Percentiles rank a stretch among this genome's conserved stretches.
phyloP scores from a whole-genome alignment of 2,329 filamentous ascomycete species.

The Hypoxylon sp. region DNA sequence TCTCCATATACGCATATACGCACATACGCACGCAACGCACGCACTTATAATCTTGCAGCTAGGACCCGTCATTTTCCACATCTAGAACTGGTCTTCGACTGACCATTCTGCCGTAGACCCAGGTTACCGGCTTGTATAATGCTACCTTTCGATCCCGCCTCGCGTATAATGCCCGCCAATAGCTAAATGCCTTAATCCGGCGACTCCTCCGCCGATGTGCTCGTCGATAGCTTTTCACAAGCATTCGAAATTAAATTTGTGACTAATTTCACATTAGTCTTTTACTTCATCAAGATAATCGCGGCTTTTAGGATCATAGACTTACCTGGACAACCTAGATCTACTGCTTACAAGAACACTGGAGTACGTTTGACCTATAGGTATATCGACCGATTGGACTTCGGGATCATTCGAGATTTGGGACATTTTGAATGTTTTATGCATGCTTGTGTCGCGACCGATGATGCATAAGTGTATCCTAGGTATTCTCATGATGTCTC shows the following conservation, averaged over 20 bases:
- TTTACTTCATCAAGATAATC: slow-evolving; percentile 1
- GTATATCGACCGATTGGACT: slow-evolving; percentile 9
- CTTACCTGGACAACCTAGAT: slow-evolving; percentile 1
- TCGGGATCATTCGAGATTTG: slow-evolving; percentile 4
- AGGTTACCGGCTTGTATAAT: slow-evolving; percentile 39
- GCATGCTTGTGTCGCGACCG: slow-evolving; percentile 23
- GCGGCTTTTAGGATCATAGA: not conserved
- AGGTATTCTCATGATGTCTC: not conserved
- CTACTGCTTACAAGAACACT: not conserved
- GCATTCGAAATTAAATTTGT: slow-evolving; percentile 4
- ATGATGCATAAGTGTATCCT: slow-evolving; percentile 14
- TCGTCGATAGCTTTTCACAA: not conserved
- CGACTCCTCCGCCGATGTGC: slow-evolving; percentile 1
- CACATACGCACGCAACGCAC: no score
- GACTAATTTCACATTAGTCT: not conserved
- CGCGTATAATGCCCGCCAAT: slow-evolving; percentile 21
- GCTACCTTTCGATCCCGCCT: slow-evolving; percentile 24
- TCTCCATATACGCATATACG: slow-evolving; percentile 1
- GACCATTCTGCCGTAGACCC: slow-evolving; percentile 23
- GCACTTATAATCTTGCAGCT: not conserved
- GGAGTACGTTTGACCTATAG: not conserved
- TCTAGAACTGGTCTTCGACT: slow-evolving; percentile 12
- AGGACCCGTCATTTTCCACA: slow-evolving; percentile 12
- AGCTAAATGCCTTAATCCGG: not conserved
- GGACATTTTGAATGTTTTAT: slow-evolving; percentile 18